Evolutionary conservation across 306 rosid genomes (phyloP).

Genomic region (Trifolium subterraneum): DNA sequence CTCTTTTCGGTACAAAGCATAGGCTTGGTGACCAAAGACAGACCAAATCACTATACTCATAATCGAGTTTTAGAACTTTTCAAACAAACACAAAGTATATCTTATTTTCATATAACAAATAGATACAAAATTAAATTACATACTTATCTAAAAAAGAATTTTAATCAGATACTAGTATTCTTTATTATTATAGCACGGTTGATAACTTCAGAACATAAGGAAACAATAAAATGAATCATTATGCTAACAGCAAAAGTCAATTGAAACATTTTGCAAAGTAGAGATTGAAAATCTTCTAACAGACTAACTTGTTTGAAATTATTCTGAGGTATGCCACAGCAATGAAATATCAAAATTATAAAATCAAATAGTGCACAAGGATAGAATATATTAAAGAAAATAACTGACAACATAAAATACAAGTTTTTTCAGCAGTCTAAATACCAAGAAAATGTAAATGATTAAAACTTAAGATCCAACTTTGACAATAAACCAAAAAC

Average conservation of each 20-base stretch:
- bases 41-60: too few species aligned
- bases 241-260: too few species aligned
- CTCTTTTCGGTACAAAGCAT: too few species aligned
- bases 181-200: too few species aligned
- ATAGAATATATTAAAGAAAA: conserved; percentile 31
- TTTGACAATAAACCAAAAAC: conserved; percentile 25
- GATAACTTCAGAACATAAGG: neutral
- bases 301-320: neutral
- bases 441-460: conserved; percentile 1
- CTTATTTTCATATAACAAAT: too few species aligned
- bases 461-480: conserved; percentile 6
- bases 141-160: too few species aligned
- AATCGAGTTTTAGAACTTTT: too few species aligned
- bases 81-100: too few species aligned
- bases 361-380: neutral
- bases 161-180: too few species aligned
- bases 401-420: conserved; percentile 1
- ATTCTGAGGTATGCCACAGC: neutral
- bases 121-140: too few species aligned
- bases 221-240: neutral
- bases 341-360: neutral
- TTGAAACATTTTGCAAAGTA: neutral
- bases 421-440: conserved; percentile 18
- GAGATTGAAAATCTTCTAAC: neutral
- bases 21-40: too few species aligned